Base-by-base conservation (phyloP, 2,329 filamentous ascomycete genomes). In the Ceratocystis cubensis region DNA sequence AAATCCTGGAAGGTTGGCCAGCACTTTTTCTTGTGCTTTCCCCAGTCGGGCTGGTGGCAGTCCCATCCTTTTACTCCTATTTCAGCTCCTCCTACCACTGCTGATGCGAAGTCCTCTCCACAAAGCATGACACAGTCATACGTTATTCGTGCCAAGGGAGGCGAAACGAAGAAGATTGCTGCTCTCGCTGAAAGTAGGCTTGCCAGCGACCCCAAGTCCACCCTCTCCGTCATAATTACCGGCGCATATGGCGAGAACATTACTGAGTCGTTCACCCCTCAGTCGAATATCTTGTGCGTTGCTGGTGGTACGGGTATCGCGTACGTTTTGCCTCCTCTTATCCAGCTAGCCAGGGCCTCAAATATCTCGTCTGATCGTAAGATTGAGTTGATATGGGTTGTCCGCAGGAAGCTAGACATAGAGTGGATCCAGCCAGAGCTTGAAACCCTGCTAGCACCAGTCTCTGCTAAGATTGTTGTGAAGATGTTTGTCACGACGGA, bases 1-100 rank as follows among this genome's bases (percentile, higher is more conserved):
- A 78, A 80, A 33, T 73, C 81, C 0, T 90, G 87, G 86, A 75
- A 78, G 13, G 76, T 87, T 13, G 87, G 88, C 8, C 84, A 89
- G 73, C 88, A 90, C 72, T 89, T 88, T 73, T 89, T 84, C 71
- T 76, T 89, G 17, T 87, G 82, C 73, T 89, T 90, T 71, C 78
- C 84, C 0, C 81, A 85, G 68, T 77, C 83, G 41, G 86, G 80
- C 70, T 80, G 89, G 70, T 89, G 86, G 85, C 86, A 90, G 73
- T 84, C 84, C 0, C 87, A 90, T 71, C 87, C 87, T 0, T 88
- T 89, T 71, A 89, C 86, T 0, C 83, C 85, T 0, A 76, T 85
- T 7, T 84, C 80, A 65, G 73, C 81, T 0, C 84, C 84, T 0
- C 53, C 53, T 25, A 15, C 22, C 48, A 70, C 75, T 5, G 73